Evolutionary conservation across 768 basidiomycete species (phyloP).

Genomic region (Lactarius psammicola): DNA sequence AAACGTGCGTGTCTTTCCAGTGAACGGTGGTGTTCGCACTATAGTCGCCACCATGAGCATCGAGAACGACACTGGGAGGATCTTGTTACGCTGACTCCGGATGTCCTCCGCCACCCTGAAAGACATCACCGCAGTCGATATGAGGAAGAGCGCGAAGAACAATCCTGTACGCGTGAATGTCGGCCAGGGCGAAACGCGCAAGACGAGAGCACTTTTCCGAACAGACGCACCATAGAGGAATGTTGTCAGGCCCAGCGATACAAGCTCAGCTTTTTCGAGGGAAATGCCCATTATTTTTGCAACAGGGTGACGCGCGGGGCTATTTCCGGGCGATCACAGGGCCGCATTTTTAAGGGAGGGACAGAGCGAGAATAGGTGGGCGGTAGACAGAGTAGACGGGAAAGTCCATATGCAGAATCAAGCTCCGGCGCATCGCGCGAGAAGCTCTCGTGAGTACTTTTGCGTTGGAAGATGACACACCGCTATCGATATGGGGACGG

Average conservation of each 20-base stretch:
- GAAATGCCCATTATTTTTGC: slow-evolving; percentile 3
- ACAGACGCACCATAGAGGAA: slow-evolving; percentile 6
- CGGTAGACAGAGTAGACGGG: not conserved
- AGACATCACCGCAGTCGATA: not conserved
- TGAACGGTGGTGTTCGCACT: not conserved
- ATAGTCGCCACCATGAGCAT: slow-evolving; percentile 2
- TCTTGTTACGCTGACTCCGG: not conserved
- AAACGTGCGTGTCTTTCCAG: not conserved
- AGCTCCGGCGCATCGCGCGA: not conserved
- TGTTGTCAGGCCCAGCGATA: slow-evolving; percentile 9
- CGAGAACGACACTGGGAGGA: not conserved
- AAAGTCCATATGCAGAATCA: not conserved
- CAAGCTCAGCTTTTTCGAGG: not conserved
- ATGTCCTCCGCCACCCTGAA: not conserved
- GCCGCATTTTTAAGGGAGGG: not conserved
- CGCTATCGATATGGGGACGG: not conserved
- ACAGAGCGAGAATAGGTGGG: not conserved
- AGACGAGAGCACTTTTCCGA: not conserved
- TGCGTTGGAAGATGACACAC: not conserved
- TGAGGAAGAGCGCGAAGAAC: slow-evolving; percentile 1
- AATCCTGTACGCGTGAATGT: not conserved
- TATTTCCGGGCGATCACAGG: not conserved
- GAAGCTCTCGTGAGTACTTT: not conserved
- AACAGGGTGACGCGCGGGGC: not conserved
- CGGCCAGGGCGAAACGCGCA: not conserved